Percentiles rank a stretch among this genome's conserved stretches.
Evolutionary conservation across 495 filamentous ascomycete genomes (phyloP).

Genomic region (Xylaria intraflava): DNA sequence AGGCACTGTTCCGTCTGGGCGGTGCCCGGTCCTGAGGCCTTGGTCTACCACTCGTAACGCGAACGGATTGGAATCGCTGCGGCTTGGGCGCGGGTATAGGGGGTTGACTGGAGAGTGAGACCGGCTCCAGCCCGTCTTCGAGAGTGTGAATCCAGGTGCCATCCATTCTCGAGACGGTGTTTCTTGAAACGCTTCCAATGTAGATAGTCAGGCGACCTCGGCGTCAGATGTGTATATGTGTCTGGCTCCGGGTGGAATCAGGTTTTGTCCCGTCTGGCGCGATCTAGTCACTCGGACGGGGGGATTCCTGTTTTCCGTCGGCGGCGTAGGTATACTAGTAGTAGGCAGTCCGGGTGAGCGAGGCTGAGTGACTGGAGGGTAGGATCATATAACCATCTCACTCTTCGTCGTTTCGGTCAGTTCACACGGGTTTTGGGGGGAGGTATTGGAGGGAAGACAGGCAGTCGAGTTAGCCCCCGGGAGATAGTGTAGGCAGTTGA

Average conservation of each 20-base stretch:
- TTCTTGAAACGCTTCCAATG: background rate
- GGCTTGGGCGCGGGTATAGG: conserved; percentile 8
- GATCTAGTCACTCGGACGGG: background rate
- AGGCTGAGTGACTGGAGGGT: background rate
- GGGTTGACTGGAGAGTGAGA: conserved; percentile 1
- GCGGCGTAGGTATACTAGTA: background rate
- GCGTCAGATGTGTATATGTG: background rate
- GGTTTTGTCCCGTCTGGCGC: background rate
- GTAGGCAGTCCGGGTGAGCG: too few species aligned
- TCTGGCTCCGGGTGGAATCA: background rate
- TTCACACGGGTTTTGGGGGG: too few species aligned
- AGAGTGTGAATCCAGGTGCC: conserved; percentile 6
- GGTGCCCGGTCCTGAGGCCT: conserved; percentile 1
- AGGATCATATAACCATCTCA: background rate
- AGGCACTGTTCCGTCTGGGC: background rate
- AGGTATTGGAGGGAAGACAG: too few species aligned
- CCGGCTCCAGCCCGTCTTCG: conserved; percentile 3
- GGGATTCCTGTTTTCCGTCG: background rate
- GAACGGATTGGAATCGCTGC: conserved; percentile 11
- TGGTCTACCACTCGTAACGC: conserved; percentile 2
- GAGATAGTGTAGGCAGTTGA: background rate
- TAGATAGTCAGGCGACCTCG: background rate
- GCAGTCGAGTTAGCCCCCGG: background rate
- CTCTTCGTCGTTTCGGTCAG: background rate
- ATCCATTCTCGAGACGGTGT: conserved; percentile 6